Evolutionary conservation across 148 eudicot genomes (phyloP), one percentile per base, ranked within the genome.

Genomic region (Heliamphora exappendiculata): DNA sequence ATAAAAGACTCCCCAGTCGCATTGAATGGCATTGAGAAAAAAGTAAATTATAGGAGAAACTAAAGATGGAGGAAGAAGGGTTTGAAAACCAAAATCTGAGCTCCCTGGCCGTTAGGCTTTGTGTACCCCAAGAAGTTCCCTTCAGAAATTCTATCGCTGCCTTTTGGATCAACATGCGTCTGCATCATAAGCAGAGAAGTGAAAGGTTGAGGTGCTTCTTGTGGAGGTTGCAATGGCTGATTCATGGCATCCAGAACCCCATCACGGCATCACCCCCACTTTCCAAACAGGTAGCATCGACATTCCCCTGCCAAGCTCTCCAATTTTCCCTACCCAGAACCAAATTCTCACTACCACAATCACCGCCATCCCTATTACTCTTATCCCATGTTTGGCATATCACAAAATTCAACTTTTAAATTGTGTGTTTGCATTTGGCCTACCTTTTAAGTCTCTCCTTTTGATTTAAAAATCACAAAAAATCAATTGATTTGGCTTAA

Each of bases 261-360:
- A 28, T 55, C 49, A 54, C 7, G n/a, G n/a, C n/a, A n/a, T n/a
- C n/a, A n/a, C n/a, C 49, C 29, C 72, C 72, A 19, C 41, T 47
- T 33, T 50, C 71, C 41, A 22, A 57, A 13, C 6, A 54, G 9
- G 13, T 55, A 44, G 60, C 20, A 20, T 75, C 34, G 11, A 31
- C 37, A 49, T 78, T 67, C 55, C 41, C 70, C 63, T 69, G 78
- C 28, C 70, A 75, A n/a, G n/a, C n/a, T 42, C 64, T 45, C 54
- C 59, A 9, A 29, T 55, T 75, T 4, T 78, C 75, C 24, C 78
- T 74, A 74, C 59, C 41, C 11, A 79, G 76, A 11, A 34, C 81
- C 68, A 70, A 50, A 33, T 50, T 51, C 74, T 71, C 74, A 20
- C 24, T 41, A 28, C 33, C 36, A 14, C 41, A 51, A 39, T 49